phyloP scores from a whole-genome alignment of 345 rosid genomes.

The Populus deltoides region DNA sequence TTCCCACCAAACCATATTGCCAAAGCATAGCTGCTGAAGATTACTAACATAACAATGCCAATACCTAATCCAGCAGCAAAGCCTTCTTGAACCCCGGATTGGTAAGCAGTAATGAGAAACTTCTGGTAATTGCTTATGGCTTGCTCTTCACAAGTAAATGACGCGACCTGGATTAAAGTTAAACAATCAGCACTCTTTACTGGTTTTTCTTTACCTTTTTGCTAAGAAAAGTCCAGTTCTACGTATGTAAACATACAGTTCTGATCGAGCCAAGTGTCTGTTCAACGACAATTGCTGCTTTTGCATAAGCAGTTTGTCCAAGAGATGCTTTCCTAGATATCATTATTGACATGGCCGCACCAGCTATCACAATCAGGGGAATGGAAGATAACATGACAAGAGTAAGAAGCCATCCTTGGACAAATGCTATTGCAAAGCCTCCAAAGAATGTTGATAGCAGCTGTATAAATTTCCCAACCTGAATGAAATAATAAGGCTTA shows the following conservation, averaged over 20 bases:
- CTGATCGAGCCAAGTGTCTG: conserved; percentile 73
- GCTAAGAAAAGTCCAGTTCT: neutral
- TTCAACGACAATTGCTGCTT: conserved; percentile 70
- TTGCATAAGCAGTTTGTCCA: conserved; percentile 68
- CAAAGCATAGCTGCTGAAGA: conserved; percentile 47
- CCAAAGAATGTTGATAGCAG: conserved; percentile 60
- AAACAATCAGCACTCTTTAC: neutral
- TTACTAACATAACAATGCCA: conserved; percentile 32
- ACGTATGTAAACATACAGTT: conserved; percentile 46
- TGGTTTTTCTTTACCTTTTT: neutral
- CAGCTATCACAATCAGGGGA: conserved; percentile 64
- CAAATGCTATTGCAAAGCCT: conserved; percentile 68
- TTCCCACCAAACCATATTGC: conserved; percentile 67
- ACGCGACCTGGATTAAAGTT: conserved; percentile 51
- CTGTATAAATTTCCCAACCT: conserved; percentile 88
- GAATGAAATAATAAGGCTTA: neutral
- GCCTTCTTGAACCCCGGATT: conserved; percentile 53
- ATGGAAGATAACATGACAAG: conserved; percentile 60
- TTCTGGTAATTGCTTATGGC: conserved; percentile 51
- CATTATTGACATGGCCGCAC: conserved; percentile 45
- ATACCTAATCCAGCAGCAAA: conserved; percentile 53
- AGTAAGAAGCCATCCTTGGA: conserved; percentile 76
- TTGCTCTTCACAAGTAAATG: conserved; percentile 64
- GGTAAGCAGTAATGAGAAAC: conserved; percentile 46
- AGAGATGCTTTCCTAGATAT: conserved; percentile 52